These are phyloP conservation scores for Xerocomellus intermedius DNA, from an alignment of 768 basidiomycete species.

Conservation along the genomic window DNA sequence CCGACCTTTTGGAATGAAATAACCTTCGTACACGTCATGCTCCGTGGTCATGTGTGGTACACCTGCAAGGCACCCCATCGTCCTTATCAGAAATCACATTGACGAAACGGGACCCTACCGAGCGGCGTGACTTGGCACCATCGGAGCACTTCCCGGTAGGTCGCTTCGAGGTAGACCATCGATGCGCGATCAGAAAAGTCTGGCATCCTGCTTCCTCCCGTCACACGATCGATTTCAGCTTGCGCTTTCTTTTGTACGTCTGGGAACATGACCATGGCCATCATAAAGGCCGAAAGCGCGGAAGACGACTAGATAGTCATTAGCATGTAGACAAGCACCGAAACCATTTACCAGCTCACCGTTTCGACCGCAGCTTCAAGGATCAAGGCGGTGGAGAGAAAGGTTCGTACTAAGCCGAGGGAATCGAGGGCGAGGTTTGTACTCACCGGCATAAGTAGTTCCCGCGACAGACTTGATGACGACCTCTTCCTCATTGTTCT, in stretches of 20 bases:
- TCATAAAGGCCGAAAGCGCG: constrained; percentile 24
- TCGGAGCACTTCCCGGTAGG: constrained; percentile 20
- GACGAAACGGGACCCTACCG: constrained; percentile 7
- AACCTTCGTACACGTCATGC: constrained; percentile 16
- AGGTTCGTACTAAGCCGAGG: background rate
- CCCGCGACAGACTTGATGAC: constrained; percentile 32
- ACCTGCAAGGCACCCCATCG: constrained; percentile 13
- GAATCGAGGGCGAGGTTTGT: background rate
- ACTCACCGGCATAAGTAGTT: constrained; percentile 31
- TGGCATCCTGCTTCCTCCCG: constrained; percentile 14
- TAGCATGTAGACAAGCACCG: background rate
- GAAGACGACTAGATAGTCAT: constrained; percentile 17
- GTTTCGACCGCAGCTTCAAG: constrained; percentile 22
- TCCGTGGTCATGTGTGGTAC: constrained; percentile 26
- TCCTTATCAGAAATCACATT: background rate
- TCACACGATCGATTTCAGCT: constrained; percentile 26
- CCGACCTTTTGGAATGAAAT: constrained; percentile 22
- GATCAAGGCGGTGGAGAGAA: background rate
- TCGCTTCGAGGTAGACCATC: constrained; percentile 28
- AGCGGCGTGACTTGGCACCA: constrained; percentile 27
- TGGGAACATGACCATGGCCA: constrained; percentile 27
- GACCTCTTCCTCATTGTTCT: constrained; percentile 25
- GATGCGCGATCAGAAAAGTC: constrained; percentile 20
- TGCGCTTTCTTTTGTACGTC: constrained; percentile 26
- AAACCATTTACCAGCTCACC: constrained; percentile 5